These are phyloP conservation scores for Geotrichum australiense DNA, from an alignment of 1,139 yeast genomes.

Conservation along the genomic window DNA sequence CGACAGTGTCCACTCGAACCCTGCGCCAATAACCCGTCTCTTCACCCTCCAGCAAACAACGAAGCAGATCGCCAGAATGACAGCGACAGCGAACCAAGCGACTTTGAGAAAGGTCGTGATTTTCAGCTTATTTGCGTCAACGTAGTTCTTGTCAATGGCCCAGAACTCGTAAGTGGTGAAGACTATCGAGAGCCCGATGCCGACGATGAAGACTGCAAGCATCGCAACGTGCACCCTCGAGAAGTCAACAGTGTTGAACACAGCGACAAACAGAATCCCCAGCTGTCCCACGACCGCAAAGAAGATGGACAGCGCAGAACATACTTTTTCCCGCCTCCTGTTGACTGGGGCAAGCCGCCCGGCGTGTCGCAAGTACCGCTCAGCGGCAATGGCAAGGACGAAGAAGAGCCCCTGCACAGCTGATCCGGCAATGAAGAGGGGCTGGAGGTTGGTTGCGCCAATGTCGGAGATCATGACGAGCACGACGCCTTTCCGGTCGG, in stretches of 20 bases:
- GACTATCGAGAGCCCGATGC: slow-evolving; percentile 56
- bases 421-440: slow-evolving; percentile 73
- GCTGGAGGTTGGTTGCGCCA: slow-evolving; percentile 79
- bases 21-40: slow-evolving; percentile 45
- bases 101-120: slow-evolving; percentile 42
- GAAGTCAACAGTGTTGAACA: slow-evolving; percentile 59
- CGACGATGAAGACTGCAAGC: slow-evolving; percentile 69
- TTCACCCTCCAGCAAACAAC: slow-evolving; percentile 43
- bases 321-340: slow-evolving; percentile 42
- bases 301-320: slow-evolving; percentile 46
- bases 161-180: slow-evolving; percentile 56
- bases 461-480: slow-evolving; percentile 62
- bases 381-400: slow-evolving; percentile 58
- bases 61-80: slow-evolving; percentile 63
- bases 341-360: slow-evolving; percentile 51
- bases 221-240: slow-evolving; percentile 59
- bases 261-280: slow-evolving; percentile 68
- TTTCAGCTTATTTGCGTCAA: slow-evolving; percentile 38
- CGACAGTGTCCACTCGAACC: slow-evolving; percentile 76
- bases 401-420: slow-evolving; percentile 75
- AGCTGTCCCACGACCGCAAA: slow-evolving; percentile 62
- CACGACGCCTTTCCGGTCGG: slow-evolving; percentile 7
- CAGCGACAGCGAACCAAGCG: slow-evolving; percentile 63
- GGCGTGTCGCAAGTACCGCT: slow-evolving; percentile 46
- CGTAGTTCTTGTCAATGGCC: slow-evolving; percentile 53